Evolutionary conservation across 345 rosid genomes (phyloP).

Genomic region (Acer campestre): DNA sequence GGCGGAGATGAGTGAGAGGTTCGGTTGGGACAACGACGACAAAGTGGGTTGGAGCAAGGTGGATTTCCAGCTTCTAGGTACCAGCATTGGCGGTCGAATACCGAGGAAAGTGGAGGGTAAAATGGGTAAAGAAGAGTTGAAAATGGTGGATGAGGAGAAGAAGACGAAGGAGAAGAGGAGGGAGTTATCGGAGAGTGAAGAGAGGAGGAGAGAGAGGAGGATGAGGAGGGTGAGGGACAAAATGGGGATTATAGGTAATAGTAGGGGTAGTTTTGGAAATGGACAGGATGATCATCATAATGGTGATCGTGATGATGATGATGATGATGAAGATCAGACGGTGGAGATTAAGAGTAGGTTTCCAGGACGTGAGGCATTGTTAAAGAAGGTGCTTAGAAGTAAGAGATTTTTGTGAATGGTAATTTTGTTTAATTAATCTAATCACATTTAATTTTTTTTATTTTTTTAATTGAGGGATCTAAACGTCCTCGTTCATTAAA

Average conservation of each 20-base stretch:
- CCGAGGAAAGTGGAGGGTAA: conserved; percentile 45
- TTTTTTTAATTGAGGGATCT: no score
- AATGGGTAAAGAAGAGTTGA: conserved; percentile 2
- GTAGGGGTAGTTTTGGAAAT: conserved; percentile 36
- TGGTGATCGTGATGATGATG: neutral
- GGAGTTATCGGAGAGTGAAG: conserved; percentile 21
- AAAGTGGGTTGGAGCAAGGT: conserved; percentile 67
- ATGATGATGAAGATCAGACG: conserved; percentile 19
- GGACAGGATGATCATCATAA: neutral
- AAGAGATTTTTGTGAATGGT: conserved; percentile 11
- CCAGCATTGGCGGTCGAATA: conserved; percentile 71
- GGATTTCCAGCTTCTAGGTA: conserved; percentile 71
- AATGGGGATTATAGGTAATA: conserved; percentile 20
- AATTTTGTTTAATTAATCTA: neutral
- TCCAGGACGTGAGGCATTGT: conserved; percentile 67
- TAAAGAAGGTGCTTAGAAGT: conserved; percentile 47
- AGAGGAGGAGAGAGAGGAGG: conserved; percentile 37
- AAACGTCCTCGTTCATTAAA: no score
- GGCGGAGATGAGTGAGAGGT: conserved; percentile 75
- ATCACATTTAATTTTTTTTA: no score
- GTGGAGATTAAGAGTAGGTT: conserved; percentile 45
- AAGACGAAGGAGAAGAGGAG: conserved; percentile 25
- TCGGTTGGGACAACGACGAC: conserved; percentile 85
- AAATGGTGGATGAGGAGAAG: conserved; percentile 9
- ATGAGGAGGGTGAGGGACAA: conserved; percentile 22